Conservation (phyloP, 1,284 basidiomycete genomes). For the Apiotrichum akiyoshidainum region DNA sequence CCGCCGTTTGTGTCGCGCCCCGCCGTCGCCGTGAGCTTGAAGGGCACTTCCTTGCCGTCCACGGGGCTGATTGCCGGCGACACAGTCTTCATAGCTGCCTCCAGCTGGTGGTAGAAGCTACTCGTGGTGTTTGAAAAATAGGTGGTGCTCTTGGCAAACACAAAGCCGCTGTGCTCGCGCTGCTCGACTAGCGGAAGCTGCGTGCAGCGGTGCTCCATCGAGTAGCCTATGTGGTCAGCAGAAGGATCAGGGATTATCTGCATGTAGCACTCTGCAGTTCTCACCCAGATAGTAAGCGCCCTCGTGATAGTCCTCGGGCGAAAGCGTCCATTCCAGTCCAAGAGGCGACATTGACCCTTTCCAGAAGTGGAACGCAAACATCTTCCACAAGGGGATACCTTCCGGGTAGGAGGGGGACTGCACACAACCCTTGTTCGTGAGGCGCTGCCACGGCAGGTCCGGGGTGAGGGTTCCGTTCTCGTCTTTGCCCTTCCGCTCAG, state of each 20-base stretch:
- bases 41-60: no score
- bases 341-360: slow-evolving; percentile 15
- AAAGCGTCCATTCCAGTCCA: slow-evolving; percentile 27
- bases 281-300: not conserved
- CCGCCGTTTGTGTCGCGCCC: no score
- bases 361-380: slow-evolving; percentile 34
- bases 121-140: slow-evolving; percentile 27
- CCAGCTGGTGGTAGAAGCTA: no score
- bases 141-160: slow-evolving; percentile 40
- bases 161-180: slow-evolving; percentile 40
- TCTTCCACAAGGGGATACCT: slow-evolving; percentile 33
- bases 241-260: no score
- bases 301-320: slow-evolving; percentile 27
- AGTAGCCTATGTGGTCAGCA: slow-evolving; percentile 35
- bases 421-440: slow-evolving; percentile 22
- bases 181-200: not conserved
- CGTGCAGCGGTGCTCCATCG: slow-evolving; percentile 43
- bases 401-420: slow-evolving; percentile 20
- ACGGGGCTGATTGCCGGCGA: no score
- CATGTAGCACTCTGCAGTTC: not conserved
- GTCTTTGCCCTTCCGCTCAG: slow-evolving; percentile 5
- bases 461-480: no score
- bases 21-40: no score
- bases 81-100: no score
- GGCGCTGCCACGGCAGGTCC: slow-evolving; percentile 17